These are phyloP conservation scores for Colletotrichum viniferum DNA, from an alignment of 2,329 filamentous ascomycete species.

Conservation along the genomic window DNA sequence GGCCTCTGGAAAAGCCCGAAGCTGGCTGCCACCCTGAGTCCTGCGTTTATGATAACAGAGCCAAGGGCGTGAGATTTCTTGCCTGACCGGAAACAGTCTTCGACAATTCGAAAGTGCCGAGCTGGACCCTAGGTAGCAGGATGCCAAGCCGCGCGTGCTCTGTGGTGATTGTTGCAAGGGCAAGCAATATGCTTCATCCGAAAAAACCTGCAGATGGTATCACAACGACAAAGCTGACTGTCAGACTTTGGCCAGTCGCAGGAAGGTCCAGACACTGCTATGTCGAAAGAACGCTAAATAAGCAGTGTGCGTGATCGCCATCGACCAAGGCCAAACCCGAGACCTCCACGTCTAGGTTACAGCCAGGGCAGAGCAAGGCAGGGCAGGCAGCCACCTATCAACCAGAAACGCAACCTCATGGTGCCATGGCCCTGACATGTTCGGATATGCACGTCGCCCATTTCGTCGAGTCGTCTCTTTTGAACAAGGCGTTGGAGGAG, in stretches of 20 bases:
- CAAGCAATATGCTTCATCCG: not conserved
- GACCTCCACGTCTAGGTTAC: not conserved
- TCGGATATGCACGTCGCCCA: slow-evolving; percentile 11
- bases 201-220: not conserved
- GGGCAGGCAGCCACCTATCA: not conserved
- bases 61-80: not conserved
- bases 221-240: not conserved
- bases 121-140: not conserved
- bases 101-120: not conserved
- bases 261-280: not conserved
- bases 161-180: not conserved
- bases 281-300: not conserved
- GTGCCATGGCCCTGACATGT: slow-evolving; percentile 12
- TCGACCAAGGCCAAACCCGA: not conserved
- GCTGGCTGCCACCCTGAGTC: not conserved
- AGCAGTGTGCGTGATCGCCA: slow-evolving; percentile 13
- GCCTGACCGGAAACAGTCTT: not conserved
- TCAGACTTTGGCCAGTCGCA: not conserved
- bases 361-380: not conserved
- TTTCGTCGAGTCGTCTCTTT: not conserved
- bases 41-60: not conserved
- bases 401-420: not conserved
- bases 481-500: not conserved
- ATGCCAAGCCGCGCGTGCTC: slow-evolving; percentile 8
- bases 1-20: not conserved